phyloP scores from a whole-genome alignment of 257 asterid genomes.

The Solanum appendiculatum region DNA sequence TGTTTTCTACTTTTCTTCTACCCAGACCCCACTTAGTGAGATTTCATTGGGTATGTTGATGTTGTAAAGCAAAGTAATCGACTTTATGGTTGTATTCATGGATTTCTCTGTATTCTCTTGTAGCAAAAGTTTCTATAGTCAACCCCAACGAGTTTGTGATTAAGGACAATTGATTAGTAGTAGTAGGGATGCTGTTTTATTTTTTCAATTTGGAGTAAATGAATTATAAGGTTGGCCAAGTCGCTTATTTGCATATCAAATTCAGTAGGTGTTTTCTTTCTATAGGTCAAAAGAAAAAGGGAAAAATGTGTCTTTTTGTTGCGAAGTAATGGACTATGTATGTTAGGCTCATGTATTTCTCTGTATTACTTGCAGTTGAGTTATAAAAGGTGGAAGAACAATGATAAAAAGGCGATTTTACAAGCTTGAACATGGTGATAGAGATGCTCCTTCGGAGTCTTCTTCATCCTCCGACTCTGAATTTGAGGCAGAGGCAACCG shows the following conservation, averaged over 20 bases:
- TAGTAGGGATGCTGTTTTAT: background rate
- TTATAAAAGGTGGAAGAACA: slow-evolving; percentile 1
- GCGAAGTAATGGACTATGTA: background rate
- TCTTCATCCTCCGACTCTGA: slow-evolving; percentile 68
- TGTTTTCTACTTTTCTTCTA: no score
- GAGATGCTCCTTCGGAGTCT: slow-evolving; percentile 66
- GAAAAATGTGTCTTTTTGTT: background rate
- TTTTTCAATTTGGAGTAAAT: background rate
- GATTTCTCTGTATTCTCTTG: background rate
- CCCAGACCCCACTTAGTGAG: background rate
- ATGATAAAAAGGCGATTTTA: slow-evolving; percentile 89
- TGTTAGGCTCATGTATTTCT: background rate
- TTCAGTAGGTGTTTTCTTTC: background rate
- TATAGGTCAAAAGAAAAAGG: background rate
- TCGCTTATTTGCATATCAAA: background rate
- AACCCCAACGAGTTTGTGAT: background rate
- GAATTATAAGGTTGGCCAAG: background rate
- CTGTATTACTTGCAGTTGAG: slow-evolving; percentile 29
- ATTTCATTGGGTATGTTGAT: background rate
- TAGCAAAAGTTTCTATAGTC: background rate
- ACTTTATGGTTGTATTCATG: background rate
- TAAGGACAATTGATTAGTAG: background rate
- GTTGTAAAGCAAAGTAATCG: background rate
- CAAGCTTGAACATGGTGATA: slow-evolving; percentile 58
- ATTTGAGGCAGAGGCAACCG: slow-evolving; percentile 40